Conservation (phyloP, 1,284 basidiomycete species). For the Anthracocystis walkeri region DNA sequence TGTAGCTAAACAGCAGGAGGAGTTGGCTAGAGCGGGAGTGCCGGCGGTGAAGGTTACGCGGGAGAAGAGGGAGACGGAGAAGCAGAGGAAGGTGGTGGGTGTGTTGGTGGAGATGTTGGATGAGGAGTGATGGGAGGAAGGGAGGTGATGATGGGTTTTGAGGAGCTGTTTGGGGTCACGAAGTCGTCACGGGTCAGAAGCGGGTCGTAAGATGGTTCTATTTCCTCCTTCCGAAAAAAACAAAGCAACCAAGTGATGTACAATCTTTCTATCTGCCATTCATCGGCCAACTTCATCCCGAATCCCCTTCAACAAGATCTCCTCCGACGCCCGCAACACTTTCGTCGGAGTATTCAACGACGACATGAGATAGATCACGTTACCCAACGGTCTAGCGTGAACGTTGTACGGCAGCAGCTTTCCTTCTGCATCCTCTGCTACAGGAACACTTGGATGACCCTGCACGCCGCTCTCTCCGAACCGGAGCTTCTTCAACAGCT, state of each 20-base stretch:
- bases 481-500: conserved; percentile 49
- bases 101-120: conserved; percentile 44
- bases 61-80: conserved; percentile 19
- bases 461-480: conserved; percentile 19
- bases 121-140: conserved; percentile 3
- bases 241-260: neutral
- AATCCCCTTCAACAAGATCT: conserved; percentile 25
- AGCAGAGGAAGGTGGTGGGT: conserved; percentile 25
- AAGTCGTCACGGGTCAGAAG: no score
- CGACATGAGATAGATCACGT: conserved; percentile 94
- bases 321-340: conserved; percentile 63
- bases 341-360: conserved; percentile 79
- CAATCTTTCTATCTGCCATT: neutral
- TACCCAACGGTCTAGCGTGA: conserved; percentile 88
- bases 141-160: neutral
- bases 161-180: no score
- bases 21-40: conserved; percentile 16
- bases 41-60: conserved; percentile 15
- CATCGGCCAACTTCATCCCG: conserved; percentile 6
- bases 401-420: conserved; percentile 76
- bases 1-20: conserved; percentile 23
- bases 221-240: neutral
- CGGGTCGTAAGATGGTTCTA: neutral
- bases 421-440: conserved; percentile 5
- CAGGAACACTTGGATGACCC: conserved; percentile 41